phyloP scores from a whole-genome alignment of 768 basidiomycete species.

The Phlegmacium glaucopus region DNA sequence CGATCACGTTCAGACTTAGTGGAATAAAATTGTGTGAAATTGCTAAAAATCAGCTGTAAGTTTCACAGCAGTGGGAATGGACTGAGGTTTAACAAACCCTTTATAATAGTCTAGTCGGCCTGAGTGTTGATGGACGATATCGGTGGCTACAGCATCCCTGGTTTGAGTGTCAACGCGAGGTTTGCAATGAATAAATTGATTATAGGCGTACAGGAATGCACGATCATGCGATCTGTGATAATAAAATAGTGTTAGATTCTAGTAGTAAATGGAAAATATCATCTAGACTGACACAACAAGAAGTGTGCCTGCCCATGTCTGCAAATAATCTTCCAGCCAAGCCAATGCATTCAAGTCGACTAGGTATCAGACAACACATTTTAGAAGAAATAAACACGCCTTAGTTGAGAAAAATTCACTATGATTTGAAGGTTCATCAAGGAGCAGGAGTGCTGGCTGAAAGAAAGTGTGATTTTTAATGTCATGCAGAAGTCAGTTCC shows the following conservation, averaged over 20 bases:
- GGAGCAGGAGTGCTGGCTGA: slow-evolving; percentile 69
- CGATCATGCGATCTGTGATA: slow-evolving; percentile 86
- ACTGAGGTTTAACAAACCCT: slow-evolving; percentile 50
- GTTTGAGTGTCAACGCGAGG: not conserved
- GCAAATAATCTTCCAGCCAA: slow-evolving; percentile 96
- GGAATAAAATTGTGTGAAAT: slow-evolving; percentile 98
- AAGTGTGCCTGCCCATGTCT: slow-evolving; percentile 90
- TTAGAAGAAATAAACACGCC: not conserved
- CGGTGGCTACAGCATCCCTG: slow-evolving; percentile 94
- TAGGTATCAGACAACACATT: slow-evolving; percentile 21
- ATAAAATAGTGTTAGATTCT: slow-evolving; percentile 6
- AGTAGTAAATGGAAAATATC: not conserved
- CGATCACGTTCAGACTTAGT: slow-evolving; percentile 94
- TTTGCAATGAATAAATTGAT: not conserved
- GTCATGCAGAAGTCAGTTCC: not conserved
- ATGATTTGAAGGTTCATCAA: slow-evolving; percentile 97
- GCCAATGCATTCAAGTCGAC: slow-evolving; percentile 95
- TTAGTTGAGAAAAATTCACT: slow-evolving; percentile 47
- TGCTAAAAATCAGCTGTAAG: slow-evolving; percentile 40
- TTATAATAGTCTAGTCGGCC: slow-evolving; percentile 95
- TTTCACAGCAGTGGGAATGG: not conserved
- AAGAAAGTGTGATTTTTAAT: slow-evolving; percentile 5
- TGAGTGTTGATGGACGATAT: slow-evolving; percentile 96
- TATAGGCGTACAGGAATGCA: slow-evolving; percentile 72
- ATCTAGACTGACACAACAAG: slow-evolving; percentile 74